Conservation (phyloP, 1,284 basidiomycete species). For the Vanrija humicola region DNA sequence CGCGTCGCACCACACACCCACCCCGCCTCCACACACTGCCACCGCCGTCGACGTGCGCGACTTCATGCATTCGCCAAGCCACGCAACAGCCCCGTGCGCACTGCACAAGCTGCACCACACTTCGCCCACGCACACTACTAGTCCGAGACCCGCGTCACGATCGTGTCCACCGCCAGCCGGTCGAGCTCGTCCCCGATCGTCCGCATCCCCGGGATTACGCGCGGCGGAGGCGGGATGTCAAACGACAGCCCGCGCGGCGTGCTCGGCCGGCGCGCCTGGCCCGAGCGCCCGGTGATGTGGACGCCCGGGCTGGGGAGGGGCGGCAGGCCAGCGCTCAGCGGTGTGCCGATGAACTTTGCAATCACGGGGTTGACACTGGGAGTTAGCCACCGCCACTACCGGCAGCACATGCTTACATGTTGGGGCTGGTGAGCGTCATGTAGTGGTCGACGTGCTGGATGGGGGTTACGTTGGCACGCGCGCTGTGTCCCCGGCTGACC, state of each 20-base stretch:
- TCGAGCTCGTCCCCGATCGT: slow-evolving; percentile 23
- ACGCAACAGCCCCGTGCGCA: too few species aligned
- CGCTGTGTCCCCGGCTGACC: background rate
- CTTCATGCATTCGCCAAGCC: too few species aligned
- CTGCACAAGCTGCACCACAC: too few species aligned
- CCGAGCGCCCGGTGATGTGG: slow-evolving; percentile 2
- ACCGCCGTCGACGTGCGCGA: too few species aligned
- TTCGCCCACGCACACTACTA: too few species aligned
- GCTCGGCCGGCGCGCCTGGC: slow-evolving; percentile 15
- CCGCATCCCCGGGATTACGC: slow-evolving; percentile 10
- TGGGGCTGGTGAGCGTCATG: slow-evolving; percentile 21
- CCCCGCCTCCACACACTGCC: too few species aligned
- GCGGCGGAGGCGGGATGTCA: slow-evolving; percentile 16
- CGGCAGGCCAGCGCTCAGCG: slow-evolving; percentile 7
- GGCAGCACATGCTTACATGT: slow-evolving; percentile 17
- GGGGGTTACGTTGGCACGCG: background rate
- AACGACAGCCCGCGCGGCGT: slow-evolving; percentile 20
- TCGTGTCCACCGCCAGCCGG: background rate
- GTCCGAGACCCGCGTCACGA: too few species aligned
- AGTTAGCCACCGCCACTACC: background rate
- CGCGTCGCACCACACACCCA: too few species aligned
- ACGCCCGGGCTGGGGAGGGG: slow-evolving; percentile 3
- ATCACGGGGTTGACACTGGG: slow-evolving; percentile 21
- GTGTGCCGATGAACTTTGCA: slow-evolving; percentile 14
- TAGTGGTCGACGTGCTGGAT: slow-evolving; percentile 14